These are phyloP conservation scores for Pestalotiopsis sp. DNA, from an alignment of 2,329 filamentous ascomycete genomes.

Conservation along the genomic window DNA sequence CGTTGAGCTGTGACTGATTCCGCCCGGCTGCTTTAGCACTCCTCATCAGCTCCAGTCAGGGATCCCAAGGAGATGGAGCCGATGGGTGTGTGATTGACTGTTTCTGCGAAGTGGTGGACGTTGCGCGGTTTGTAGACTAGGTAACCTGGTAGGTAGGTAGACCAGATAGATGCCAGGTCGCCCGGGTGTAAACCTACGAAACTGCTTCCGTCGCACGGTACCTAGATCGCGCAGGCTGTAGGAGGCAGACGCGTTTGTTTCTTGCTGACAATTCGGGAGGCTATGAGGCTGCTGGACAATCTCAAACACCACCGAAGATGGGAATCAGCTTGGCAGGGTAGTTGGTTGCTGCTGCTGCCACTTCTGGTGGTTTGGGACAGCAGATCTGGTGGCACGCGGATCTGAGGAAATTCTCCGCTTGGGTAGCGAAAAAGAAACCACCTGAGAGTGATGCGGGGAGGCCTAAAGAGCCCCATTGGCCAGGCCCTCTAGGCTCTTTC, in stretches of 20 bases:
- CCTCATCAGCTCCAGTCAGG: not conserved
- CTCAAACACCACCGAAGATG: not conserved
- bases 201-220: not conserved
- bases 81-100: not conserved
- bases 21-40: not conserved
- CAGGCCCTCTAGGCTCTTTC: not conserved
- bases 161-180: not conserved
- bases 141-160: no score
- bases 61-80: not conserved
- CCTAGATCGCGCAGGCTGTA: not conserved
- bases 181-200: not conserved
- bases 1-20: not conserved
- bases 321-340: not conserved
- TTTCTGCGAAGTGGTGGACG: not conserved
- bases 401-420: constrained; percentile 2
- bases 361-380: not conserved
- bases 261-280: not conserved
- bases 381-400: not conserved
- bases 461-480: not conserved
- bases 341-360: not conserved
- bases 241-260: not conserved
- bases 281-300: not conserved
- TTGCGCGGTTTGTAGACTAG: no score
- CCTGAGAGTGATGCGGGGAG: not conserved
- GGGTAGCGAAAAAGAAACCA: not conserved